Conservation (phyloP, 192 early-diverging fungal genomes). For the Entomortierella lignicola region DNA sequence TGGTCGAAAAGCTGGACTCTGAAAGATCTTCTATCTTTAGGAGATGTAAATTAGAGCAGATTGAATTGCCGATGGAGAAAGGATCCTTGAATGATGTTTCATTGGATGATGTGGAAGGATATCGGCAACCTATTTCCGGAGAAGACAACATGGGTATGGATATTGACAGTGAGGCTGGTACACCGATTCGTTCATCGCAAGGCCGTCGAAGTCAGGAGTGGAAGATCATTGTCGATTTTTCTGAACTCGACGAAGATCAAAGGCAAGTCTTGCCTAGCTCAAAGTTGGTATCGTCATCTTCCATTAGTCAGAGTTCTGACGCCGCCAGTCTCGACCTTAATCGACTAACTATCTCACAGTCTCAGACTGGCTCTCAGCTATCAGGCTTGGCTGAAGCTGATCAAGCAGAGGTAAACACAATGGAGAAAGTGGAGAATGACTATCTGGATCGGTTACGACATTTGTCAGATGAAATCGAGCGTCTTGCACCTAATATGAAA, state of each 20-base stretch:
- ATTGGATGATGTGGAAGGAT: conserved; percentile 72
- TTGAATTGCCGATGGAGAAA: conserved; percentile 82
- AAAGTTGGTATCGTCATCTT: background rate
- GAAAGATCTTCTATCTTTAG: conserved; percentile 86
- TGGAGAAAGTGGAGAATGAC: conserved; percentile 68
- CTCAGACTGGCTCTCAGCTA: conserved; percentile 14
- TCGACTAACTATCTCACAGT: conserved; percentile 23
- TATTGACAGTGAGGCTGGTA: conserved; percentile 48
- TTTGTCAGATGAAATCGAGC: conserved; percentile 78
- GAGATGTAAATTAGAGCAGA: conserved; percentile 94
- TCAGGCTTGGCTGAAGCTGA: conserved; percentile 18
- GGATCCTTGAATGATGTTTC: conserved; percentile 83
- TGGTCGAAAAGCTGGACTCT: conserved; percentile 82
- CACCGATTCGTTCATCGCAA: background rate
- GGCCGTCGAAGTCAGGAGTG: conserved; percentile 55
- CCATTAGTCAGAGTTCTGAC: background rate
- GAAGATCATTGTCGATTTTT: conserved; percentile 72
- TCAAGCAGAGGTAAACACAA: conserved; percentile 49
- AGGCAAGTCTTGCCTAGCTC: conserved; percentile 46
- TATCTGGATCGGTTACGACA: conserved; percentile 72
- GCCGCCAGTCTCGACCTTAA: conserved; percentile 21
- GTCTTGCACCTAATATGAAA: conserved; percentile 91
- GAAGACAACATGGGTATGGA: conserved; percentile 66
- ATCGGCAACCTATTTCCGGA: conserved; percentile 14
- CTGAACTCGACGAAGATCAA: conserved; percentile 62